phyloP scores from a whole-genome alignment of 2,329 filamentous ascomycete species.

The Xylaria hypoxylon region DNA sequence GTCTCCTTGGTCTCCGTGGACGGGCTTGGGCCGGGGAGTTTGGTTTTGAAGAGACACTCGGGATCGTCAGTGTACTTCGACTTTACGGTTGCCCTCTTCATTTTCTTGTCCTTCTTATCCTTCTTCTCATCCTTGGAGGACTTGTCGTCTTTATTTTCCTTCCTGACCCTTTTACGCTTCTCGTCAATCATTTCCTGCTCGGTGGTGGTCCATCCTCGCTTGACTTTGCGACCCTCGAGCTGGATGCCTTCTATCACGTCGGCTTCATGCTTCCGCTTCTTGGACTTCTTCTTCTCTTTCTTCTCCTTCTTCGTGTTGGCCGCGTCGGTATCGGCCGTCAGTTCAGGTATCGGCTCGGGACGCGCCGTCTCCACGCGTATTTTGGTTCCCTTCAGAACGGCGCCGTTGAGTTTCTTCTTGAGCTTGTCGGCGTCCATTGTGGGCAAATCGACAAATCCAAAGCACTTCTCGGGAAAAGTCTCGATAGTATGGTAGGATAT shows the following conservation, averaged over 20 bases:
- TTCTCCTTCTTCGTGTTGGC: conserved; percentile 45
- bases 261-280: conserved; percentile 64
- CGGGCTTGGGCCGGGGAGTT: conserved; percentile 66
- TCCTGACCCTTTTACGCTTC: conserved; percentile 60
- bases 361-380: conserved; percentile 85
- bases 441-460: conserved; percentile 90
- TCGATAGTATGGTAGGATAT: conserved; percentile 89
- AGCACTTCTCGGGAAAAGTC: conserved; percentile 89
- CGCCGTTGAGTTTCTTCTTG: conserved; percentile 89
- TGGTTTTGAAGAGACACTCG: conserved; percentile 88
- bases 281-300: conserved; percentile 57
- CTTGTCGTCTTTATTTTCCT: conserved; percentile 57
- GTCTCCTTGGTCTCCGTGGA: conserved; percentile 59
- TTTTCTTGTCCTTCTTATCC: conserved; percentile 65
- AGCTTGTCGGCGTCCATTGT: conserved; percentile 86
- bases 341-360: conserved; percentile 65
- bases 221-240: conserved; percentile 81
- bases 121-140: conserved; percentile 54
- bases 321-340: conserved; percentile 51
- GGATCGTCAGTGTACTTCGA: conserved; percentile 84
- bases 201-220: conserved; percentile 88
- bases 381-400: conserved; percentile 85
- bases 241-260: conserved; percentile 74
- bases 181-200: conserved; percentile 61
- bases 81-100: conserved; percentile 67